These are phyloP conservation scores for Yarrowia porcina DNA, from an alignment of 805 yeast species.

Conservation along the genomic window DNA sequence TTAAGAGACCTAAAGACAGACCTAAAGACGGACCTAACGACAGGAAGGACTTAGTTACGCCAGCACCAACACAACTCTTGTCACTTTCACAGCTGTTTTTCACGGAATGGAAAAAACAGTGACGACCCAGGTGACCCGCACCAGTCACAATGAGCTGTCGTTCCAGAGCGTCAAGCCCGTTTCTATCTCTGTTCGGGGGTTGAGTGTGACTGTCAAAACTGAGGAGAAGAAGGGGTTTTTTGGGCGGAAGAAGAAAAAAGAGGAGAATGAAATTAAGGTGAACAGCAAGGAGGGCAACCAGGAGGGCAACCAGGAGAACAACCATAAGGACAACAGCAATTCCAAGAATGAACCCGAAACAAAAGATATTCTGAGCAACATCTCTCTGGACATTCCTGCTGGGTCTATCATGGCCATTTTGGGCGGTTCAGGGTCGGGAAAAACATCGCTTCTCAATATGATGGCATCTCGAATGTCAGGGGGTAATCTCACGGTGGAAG, in stretches of 20 bases:
- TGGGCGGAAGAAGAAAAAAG: neutral
- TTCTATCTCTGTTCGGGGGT: constrained; percentile 2
- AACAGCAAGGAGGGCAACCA: constrained; percentile 26
- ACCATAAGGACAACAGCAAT: neutral
- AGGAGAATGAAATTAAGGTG: too few relatives aligned
- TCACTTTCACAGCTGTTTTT: too few relatives aligned
- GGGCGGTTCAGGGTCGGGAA: constrained; percentile 88
- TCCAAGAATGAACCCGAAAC: neutral
- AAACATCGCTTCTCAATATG: constrained; percentile 70
- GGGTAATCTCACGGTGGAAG: constrained; percentile 31
- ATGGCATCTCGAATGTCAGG: constrained; percentile 37
- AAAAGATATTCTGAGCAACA: constrained; percentile 43
- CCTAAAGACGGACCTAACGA: too few relatives aligned
- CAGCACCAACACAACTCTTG: neutral
- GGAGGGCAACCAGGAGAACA: neutral
- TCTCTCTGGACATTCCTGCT: constrained; percentile 57
- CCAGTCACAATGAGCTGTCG: constrained; percentile 9
- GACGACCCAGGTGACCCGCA: neutral
- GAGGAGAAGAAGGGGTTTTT: neutral
- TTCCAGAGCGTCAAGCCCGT: constrained; percentile 25
- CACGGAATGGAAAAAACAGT: constrained; percentile 4
- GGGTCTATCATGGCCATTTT: constrained; percentile 73
- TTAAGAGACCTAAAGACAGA: neutral
- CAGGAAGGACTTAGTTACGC: too few relatives aligned
- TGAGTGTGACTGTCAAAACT: neutral